Conservation (phyloP, 1,139 yeast species). For the Hyphopichia khmerensis region DNA sequence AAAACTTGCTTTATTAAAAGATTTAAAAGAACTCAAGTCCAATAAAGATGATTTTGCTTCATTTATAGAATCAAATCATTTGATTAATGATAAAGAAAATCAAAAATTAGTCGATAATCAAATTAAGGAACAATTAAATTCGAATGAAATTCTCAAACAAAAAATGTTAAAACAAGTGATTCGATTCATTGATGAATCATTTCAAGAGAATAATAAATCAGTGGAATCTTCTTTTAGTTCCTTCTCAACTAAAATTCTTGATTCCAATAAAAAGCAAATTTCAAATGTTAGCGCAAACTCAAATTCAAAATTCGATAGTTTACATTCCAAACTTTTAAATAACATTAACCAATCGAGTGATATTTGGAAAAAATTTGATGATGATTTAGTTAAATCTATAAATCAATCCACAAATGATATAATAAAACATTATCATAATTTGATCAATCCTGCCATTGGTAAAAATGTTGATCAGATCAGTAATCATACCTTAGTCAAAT, state of each 20-base stretch:
- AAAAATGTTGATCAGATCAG: neutral
- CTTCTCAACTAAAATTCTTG: neutral
- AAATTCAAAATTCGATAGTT: neutral
- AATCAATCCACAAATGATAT: neutral
- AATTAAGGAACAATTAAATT: neutral
- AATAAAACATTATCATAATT: neutral
- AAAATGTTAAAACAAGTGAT: slow-evolving; percentile 4
- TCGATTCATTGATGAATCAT: slow-evolving; percentile 3
- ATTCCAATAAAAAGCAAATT: slow-evolving; percentile 1
- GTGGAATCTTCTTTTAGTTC: neutral
- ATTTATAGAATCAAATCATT: slow-evolving; percentile 3
- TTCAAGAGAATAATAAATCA: slow-evolving; percentile 1
- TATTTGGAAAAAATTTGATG: neutral
- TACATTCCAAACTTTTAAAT: neutral
- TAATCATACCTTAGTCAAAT: neutral
- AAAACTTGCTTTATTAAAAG: slow-evolving; percentile 1
- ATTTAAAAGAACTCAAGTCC: slow-evolving; percentile 10
- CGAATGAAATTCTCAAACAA: slow-evolving; percentile 1
- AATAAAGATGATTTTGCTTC: slow-evolving; percentile 14
- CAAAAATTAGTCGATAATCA: slow-evolving; percentile 1
- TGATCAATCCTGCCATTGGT: neutral
- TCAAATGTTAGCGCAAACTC: neutral
- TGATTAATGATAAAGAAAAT: neutral
- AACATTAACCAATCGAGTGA: neutral
- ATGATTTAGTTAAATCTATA: neutral